Evolutionary conservation across 176 grass and related monocot species (phyloP).

Genomic region (Oryza australiensis): DNA sequence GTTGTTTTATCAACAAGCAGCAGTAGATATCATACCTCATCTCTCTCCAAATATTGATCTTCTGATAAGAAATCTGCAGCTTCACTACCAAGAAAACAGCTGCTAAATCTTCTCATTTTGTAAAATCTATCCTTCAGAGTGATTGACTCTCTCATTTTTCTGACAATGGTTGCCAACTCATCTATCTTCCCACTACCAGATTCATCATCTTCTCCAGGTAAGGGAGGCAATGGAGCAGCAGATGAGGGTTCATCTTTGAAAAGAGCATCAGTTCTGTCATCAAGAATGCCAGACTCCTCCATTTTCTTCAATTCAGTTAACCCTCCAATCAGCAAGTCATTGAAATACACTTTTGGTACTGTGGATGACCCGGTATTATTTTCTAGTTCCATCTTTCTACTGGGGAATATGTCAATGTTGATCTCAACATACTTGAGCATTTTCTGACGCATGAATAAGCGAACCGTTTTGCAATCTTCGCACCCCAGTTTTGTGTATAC

Average conservation of each 20-base stretch:
- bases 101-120: conserved; percentile 96
- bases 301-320: conserved; percentile 72
- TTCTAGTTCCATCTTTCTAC: conserved; percentile 83
- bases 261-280: conserved; percentile 60
- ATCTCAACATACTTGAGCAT: conserved; percentile 82
- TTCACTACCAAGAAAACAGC: conserved; percentile 90
- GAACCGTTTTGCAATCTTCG: conserved; percentile 73
- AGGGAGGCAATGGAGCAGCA: conserved; percentile 71
- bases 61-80: conserved; percentile 94
- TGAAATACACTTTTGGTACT: conserved; percentile 87
- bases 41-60: conserved; percentile 90
- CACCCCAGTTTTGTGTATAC: conserved; percentile 83
- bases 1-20: conserved; percentile 17
- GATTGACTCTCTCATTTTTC: conserved; percentile 89
- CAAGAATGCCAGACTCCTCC: conserved; percentile 68
- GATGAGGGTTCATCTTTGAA: conserved; percentile 53
- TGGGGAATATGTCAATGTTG: conserved; percentile 84
- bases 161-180: conserved; percentile 81
- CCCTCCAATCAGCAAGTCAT: conserved; percentile 72
- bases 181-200: conserved; percentile 88
- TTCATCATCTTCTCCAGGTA: conserved; percentile 93
- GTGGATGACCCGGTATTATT: conserved; percentile 67
- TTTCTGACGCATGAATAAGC: conserved; percentile 62
- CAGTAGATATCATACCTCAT: conserved; percentile 57
- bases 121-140: conserved; percentile 87